Percentiles rank a stretch among this genome's conserved stretches.
phyloP scores from a whole-genome alignment of 2,329 filamentous ascomycete genomes.

The Cryphonectria radicalis region DNA sequence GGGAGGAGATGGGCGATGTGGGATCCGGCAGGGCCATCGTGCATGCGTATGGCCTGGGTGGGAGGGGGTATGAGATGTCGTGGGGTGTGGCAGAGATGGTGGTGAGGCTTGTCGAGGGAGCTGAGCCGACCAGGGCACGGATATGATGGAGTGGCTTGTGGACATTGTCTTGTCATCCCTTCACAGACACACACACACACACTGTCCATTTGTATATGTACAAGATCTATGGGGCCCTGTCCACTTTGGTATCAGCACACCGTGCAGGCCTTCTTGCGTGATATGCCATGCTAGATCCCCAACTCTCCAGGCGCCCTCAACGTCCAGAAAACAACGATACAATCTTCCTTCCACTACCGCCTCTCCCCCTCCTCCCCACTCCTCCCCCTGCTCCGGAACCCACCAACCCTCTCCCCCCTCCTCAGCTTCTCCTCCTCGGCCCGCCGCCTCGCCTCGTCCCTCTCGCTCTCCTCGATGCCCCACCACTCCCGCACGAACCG shows the following conservation, averaged over 20 bases:
- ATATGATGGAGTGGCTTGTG: slow-evolving; percentile 3
- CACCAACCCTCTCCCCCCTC: slow-evolving; percentile 59
- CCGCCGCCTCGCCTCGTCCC: slow-evolving; percentile 48
- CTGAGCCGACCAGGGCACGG: slow-evolving; percentile 25
- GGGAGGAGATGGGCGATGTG: slow-evolving; percentile 45
- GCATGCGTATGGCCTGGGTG: slow-evolving; percentile 56
- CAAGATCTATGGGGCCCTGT: not conserved
- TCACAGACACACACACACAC: too few species aligned
- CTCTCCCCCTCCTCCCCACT: slow-evolving; percentile 30
- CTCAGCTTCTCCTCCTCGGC: slow-evolving; percentile 58
- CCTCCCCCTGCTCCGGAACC: slow-evolving; percentile 46
- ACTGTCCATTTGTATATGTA: not conserved
- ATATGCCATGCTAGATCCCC: not conserved
- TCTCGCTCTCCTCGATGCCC: slow-evolving; percentile 63
- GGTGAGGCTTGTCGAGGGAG: slow-evolving; percentile 39
- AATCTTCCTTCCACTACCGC: slow-evolving; percentile 14
- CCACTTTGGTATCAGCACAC: not conserved
- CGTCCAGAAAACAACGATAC: slow-evolving; percentile 8
- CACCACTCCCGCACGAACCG: slow-evolving; percentile 70
- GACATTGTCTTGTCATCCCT: too few species aligned
- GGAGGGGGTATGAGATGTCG: slow-evolving; percentile 54
- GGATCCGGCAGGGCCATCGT: slow-evolving; percentile 38
- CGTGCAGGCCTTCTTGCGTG: not conserved
- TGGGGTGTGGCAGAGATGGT: slow-evolving; percentile 53
- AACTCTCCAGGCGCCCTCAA: not conserved